phyloP scores from a whole-genome alignment of 2,329 filamentous ascomycete species.

The Exophiala sp. region DNA sequence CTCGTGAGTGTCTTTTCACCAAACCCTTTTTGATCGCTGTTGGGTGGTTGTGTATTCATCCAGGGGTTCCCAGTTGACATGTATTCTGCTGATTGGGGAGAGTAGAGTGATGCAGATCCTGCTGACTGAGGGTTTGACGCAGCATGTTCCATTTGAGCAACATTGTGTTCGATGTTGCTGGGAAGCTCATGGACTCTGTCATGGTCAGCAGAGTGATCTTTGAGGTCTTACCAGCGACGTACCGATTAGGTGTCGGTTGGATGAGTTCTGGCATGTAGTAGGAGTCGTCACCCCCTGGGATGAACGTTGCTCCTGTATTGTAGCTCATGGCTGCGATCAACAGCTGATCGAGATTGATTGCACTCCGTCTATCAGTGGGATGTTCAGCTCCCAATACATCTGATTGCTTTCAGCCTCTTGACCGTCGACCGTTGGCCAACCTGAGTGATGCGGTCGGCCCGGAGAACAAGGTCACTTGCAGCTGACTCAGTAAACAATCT shows the following conservation, averaged over 20 bases:
- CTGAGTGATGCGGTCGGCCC: background rate
- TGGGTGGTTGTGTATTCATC: conserved; percentile 5
- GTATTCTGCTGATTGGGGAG: conserved; percentile 19
- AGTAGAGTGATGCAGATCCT: conserved; percentile 21
- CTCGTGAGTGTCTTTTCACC: conserved; percentile 11
- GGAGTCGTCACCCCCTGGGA: conserved; percentile 62
- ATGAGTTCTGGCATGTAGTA: conserved; percentile 65
- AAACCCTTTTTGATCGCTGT: conserved; percentile 36
- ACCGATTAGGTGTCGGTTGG: conserved; percentile 66
- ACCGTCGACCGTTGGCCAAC: background rate
- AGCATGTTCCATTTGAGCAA: conserved; percentile 76
- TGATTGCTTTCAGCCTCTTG: conserved; percentile 1
- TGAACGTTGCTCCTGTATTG: conserved; percentile 54
- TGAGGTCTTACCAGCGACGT: conserved; percentile 38
- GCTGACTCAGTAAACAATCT: background rate
- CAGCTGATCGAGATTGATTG: background rate
- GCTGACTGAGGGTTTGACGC: conserved; percentile 20
- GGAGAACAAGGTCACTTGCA: background rate
- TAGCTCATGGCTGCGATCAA: conserved; percentile 22
- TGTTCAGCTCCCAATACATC: conserved; percentile 4
- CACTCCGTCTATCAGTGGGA: background rate
- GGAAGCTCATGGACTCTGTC: conserved; percentile 61
- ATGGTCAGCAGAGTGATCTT: conserved; percentile 67
- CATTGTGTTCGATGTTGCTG: conserved; percentile 90
- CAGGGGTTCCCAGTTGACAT: conserved; percentile 6